phyloP scores from a whole-genome alignment of 140 eudicot genomes.

The Flaveria floridana region DNA sequence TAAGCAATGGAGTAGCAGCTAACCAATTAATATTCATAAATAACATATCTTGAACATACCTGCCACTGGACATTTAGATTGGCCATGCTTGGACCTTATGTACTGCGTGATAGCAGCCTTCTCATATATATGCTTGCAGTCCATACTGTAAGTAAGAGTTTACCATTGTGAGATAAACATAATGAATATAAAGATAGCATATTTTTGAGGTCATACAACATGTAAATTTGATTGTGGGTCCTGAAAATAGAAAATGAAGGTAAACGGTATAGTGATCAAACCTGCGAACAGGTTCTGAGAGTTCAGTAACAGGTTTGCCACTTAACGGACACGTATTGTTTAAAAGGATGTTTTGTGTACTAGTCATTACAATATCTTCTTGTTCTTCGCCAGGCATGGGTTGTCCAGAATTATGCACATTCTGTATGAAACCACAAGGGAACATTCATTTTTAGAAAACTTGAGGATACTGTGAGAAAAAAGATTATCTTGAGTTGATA shows the following conservation, averaged over 20 bases:
- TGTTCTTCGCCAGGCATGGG: slow-evolving; percentile 99
- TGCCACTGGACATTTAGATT: slow-evolving; percentile 62
- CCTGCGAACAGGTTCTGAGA: slow-evolving; percentile 13
- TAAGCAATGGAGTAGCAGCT: neutral
- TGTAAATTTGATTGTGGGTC: neutral
- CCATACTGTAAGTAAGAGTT: slow-evolving; percentile 46
- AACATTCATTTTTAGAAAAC: slow-evolving; percentile 7
- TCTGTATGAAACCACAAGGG: slow-evolving; percentile 46
- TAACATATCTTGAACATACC: slow-evolving; percentile 39
- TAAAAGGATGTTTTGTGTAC: slow-evolving; percentile 66
- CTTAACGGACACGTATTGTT: slow-evolving; percentile 62
- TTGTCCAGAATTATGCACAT: slow-evolving; percentile 87
- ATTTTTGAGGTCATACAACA: neutral
- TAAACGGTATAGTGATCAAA: neutral
- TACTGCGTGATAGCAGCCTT: slow-evolving; percentile 58
- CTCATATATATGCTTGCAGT: slow-evolving; percentile 91
- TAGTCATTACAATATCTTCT: slow-evolving; percentile 90
- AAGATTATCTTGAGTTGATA: neutral
- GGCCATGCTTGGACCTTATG: slow-evolving; percentile 43
- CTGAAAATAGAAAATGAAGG: neutral
- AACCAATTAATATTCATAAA: neutral
- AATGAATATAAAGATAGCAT: slow-evolving; percentile 14
- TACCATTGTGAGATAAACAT: slow-evolving; percentile 11
- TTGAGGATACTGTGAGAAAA: neutral
- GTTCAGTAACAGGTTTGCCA: slow-evolving; percentile 30